phyloP scores from a whole-genome alignment of 768 basidiomycete genomes.

The Mycena rosella region DNA sequence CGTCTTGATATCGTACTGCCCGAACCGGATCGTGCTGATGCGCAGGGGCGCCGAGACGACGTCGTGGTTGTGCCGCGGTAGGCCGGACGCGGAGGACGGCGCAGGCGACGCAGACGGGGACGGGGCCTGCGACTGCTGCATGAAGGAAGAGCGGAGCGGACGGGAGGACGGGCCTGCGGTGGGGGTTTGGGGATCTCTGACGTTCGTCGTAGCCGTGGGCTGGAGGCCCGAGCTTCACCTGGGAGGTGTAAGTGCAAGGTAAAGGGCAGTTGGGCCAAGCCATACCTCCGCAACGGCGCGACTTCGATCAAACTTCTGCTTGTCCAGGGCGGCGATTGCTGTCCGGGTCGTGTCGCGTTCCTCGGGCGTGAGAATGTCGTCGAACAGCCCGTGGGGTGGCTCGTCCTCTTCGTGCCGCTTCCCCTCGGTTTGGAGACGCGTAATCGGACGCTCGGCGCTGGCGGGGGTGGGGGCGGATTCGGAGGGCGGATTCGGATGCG shows the following conservation, averaged over 20 bases:
- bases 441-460: constrained; percentile 61
- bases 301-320: constrained; percentile 79
- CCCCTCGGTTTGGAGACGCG: constrained; percentile 73
- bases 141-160: constrained; percentile 70
- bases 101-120: constrained; percentile 56
- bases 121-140: constrained; percentile 55
- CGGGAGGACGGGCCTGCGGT: constrained; percentile 67
- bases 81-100: constrained; percentile 50
- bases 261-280: constrained; percentile 18
- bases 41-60: constrained; percentile 56
- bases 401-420: constrained; percentile 78
- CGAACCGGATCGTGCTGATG: constrained; percentile 92
- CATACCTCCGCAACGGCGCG: constrained; percentile 81
- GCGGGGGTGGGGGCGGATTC: constrained; percentile 43
- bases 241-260: constrained; percentile 26
- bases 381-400: constrained; percentile 75
- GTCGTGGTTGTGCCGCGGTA: constrained; percentile 42
- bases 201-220: constrained; percentile 46
- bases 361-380: constrained; percentile 77
- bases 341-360: constrained; percentile 85
- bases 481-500: constrained; percentile 64
- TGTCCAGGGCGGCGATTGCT: constrained; percentile 69
- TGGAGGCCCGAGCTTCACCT: constrained; percentile 60
- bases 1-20: constrained; percentile 92
- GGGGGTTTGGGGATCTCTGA: constrained; percentile 40